phyloP scores from a whole-genome alignment of 495 filamentous ascomycete species.

The Pyrenopolyporus hunteri region DNA sequence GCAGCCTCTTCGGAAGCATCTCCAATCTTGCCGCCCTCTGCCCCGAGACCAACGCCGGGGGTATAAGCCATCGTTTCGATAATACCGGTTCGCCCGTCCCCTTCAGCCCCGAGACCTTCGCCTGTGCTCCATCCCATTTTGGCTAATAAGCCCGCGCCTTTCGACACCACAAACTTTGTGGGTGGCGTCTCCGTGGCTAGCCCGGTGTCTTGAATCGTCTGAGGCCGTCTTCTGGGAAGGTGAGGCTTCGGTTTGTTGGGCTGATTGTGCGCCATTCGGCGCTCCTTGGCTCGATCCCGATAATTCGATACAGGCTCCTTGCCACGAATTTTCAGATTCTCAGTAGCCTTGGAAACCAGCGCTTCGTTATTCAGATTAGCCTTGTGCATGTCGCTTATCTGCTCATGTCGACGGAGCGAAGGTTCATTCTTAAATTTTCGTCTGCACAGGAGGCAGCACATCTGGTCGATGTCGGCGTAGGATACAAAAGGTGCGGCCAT shows the following conservation, averaged over 20 bases:
- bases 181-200: constrained; percentile 23
- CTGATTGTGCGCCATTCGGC: constrained; percentile 76
- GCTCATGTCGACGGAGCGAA: constrained; percentile 77
- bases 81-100: constrained; percentile 76
- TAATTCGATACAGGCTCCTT: constrained; percentile 61
- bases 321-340: constrained; percentile 54
- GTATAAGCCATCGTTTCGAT: constrained; percentile 81
- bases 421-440: constrained; percentile 72
- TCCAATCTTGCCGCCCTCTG: constrained; percentile 80
- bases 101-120: constrained; percentile 78
- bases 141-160: constrained; percentile 80
- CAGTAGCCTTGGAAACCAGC: constrained; percentile 62
- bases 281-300: constrained; percentile 83
- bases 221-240: constrained; percentile 47
- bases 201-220: constrained; percentile 38
- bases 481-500: constrained; percentile 48
- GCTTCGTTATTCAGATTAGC: constrained; percentile 68
- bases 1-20: constrained; percentile 83
- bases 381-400: constrained; percentile 74
- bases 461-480: constrained; percentile 71
- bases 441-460: constrained; percentile 79
- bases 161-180: constrained; percentile 62
- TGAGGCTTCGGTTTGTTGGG: constrained; percentile 59
- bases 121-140: constrained; percentile 93
- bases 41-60: constrained; percentile 84